Base-by-base conservation (phyloP, 2,329 filamentous ascomycete genomes). In the Aspergillus fumigatiaffinis region DNA sequence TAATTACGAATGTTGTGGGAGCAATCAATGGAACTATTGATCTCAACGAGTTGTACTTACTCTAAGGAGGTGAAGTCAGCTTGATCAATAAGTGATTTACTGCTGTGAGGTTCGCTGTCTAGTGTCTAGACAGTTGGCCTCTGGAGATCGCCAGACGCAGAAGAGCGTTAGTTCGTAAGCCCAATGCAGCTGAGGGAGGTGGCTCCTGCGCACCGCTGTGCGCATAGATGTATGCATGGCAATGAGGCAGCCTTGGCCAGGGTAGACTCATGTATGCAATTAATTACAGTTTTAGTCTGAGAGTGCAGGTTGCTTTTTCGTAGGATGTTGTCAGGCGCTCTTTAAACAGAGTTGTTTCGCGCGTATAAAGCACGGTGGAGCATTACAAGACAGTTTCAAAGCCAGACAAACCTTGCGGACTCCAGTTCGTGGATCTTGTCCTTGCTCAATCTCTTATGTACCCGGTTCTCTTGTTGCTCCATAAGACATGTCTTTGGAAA, bases 181-280 rank as follows among this genome's bases (percentile, higher is more conserved):
- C 55, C 47, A 57, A 58, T 57, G 59, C 62, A 64, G 55, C 32
- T 46, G 55, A 58, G 57, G 54, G 60, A 60, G 63, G 63, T 57
- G 25, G 12, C n/a, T 29, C 58, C 60, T 46, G 55, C 58, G 51
- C 47, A 41, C 55, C 58, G 49, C 50, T 54, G 52, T 58, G 53
- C 56, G 60, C 60, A 55, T 60, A 54, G 38, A 53, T 52, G 55
- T 59, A 60, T 57, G 55, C 58, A 63, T 59, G 62, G 58, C 55
- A 51, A 53, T 60, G 55, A 56, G 51, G 53, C 53, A 52, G 46
- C 50, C 58, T 56, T 56, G 56, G 60, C 54, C 50, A 52, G 52
- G 21, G 2, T 47, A 25, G 23, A 47, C 21, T 17, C 8, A 56
- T 59, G 53, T 44, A 50, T 51, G 26, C 51, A 42, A 49, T 35